Conservation (phyloP, 495 filamentous ascomycete species). For the Hypoxylon fragiforme region DNA sequence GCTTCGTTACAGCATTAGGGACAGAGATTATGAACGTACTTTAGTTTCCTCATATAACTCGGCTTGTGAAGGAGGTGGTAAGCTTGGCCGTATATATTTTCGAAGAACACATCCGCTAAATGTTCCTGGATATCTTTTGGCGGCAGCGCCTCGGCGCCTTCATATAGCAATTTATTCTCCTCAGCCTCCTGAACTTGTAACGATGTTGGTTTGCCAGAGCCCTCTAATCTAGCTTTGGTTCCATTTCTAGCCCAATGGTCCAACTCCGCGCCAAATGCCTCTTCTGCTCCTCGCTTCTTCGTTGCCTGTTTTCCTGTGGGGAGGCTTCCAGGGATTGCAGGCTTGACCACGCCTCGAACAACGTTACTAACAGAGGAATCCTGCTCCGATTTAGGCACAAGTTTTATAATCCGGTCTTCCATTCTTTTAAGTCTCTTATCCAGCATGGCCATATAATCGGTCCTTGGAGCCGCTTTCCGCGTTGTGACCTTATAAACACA, state of each 20-base stretch:
- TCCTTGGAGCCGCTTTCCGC: slow-evolving; percentile 90
- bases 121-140: slow-evolving; percentile 91
- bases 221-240: slow-evolving; percentile 49
- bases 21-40: slow-evolving; percentile 47
- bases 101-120: slow-evolving; percentile 92
- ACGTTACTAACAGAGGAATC: slow-evolving; percentile 49
- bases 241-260: slow-evolving; percentile 77
- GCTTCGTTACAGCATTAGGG: slow-evolving; percentile 4
- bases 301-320: slow-evolving; percentile 49
- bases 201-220: slow-evolving; percentile 55
- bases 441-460: slow-evolving; percentile 99
- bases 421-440: slow-evolving; percentile 91
- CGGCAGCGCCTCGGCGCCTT: slow-evolving; percentile 83
- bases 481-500: slow-evolving; percentile 99
- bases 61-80: slow-evolving; percentile 97
- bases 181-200: slow-evolving; percentile 68
- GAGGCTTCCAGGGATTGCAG: slow-evolving; percentile 68
- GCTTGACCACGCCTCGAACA: slow-evolving; percentile 69
- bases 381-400: slow-evolving; percentile 83
- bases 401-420: slow-evolving; percentile 97
- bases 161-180: slow-evolving; percentile 70
- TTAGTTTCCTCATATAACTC: slow-evolving; percentile 87
- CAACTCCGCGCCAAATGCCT: slow-evolving; percentile 82
- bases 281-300: slow-evolving; percentile 85
- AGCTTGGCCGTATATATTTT: slow-evolving; percentile 92